A percentile compares a stretch with the other conserved stretches of the same genome.
phyloP scores from a whole-genome alignment of 768 basidiomycete species.

The Leucocoprinus leucothites region DNA sequence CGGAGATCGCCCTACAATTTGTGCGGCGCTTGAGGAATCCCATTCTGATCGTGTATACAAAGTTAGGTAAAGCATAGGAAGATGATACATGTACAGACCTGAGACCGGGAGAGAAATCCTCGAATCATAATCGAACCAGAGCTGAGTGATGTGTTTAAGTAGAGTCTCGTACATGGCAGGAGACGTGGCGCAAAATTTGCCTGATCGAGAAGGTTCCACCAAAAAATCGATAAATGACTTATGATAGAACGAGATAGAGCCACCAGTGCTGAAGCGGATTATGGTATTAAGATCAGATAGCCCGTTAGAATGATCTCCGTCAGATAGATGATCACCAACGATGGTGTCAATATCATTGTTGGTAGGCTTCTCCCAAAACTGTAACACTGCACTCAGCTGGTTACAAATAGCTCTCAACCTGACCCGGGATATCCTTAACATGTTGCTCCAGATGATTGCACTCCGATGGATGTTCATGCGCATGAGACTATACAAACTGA shows the following conservation, averaged over 20 bases:
- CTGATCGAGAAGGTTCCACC: background rate
- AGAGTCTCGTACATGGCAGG: background rate
- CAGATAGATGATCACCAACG: background rate
- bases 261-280: background rate
- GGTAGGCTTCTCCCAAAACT: background rate
- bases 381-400: background rate
- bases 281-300: too few relatives aligned
- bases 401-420: background rate
- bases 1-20: background rate
- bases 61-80: too few relatives aligned
- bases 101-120: background rate
- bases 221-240: conserved; percentile 2
- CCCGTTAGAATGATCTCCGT: conserved; percentile 1
- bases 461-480: background rate
- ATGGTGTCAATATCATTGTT: background rate
- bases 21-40: background rate
- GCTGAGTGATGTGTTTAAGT: background rate
- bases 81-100: background rate
- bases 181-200: background rate
- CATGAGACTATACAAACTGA: background rate
- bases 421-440: background rate
- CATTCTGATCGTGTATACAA: too few relatives aligned
- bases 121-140: background rate
- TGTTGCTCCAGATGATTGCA: background rate
- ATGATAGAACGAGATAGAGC: background rate